These are phyloP conservation scores for Chaetomiaceae sp. DNA, from an alignment of 2,329 filamentous ascomycete genomes.

Conservation along the genomic window DNA sequence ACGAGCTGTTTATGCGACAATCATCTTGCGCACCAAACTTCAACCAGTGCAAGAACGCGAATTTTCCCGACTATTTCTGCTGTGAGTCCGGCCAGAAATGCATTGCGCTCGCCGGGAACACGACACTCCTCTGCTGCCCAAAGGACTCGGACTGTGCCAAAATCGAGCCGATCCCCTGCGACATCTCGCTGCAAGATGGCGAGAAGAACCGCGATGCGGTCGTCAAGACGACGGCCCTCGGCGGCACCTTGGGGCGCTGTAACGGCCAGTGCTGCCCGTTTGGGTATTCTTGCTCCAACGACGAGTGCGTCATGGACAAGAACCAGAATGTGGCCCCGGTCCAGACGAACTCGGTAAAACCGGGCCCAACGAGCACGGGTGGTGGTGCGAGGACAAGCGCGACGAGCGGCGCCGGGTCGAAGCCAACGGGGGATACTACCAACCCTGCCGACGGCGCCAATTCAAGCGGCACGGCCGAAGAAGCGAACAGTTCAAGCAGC, in stretches of 20 bases:
- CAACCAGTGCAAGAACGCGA: conserved; percentile 47
- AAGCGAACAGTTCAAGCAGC: conserved; percentile 14
- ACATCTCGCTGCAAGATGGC: conserved; percentile 58
- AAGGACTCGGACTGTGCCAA: conserved; percentile 50
- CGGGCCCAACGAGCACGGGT: conserved; percentile 24
- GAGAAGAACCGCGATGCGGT: conserved; percentile 51
- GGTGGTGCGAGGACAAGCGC: conserved; percentile 12
- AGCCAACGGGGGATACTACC: conserved; percentile 8
- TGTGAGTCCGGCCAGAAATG: conserved; percentile 55
- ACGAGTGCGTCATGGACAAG: conserved; percentile 47
- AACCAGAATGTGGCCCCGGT: conserved; percentile 43
- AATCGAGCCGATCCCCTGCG: conserved; percentile 63
- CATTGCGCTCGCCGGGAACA: conserved; percentile 56
- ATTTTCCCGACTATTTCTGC: conserved; percentile 63
- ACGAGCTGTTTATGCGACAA: conserved; percentile 40
- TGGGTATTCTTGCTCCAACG: conserved; percentile 59
- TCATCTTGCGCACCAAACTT: conserved; percentile 51
- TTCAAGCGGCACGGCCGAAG: neutral
- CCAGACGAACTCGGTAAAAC: conserved; percentile 22
- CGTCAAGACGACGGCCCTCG: conserved; percentile 63
- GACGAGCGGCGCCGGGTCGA: conserved; percentile 23
- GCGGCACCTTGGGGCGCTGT: conserved; percentile 53
- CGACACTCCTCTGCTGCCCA: conserved; percentile 70
- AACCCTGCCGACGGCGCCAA: neutral
- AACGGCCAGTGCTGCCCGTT: conserved; percentile 65